Base-by-base conservation (phyloP, 2,329 filamentous ascomycete species). In the Paraphoma sp. region DNA sequence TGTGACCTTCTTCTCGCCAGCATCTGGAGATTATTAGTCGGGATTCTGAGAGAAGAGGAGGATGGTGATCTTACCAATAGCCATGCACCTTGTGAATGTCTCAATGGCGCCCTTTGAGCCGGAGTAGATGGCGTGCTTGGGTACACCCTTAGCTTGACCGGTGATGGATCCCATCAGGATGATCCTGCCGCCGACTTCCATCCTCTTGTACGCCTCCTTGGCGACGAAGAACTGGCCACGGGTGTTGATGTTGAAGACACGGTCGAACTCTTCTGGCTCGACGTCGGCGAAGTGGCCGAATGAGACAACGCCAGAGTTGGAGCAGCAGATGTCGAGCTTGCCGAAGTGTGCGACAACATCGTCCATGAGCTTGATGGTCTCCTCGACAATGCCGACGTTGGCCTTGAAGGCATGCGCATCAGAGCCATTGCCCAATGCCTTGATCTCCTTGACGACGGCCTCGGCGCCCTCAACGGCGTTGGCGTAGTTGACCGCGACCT, bases 241-340 rank as follows among this genome's bases (percentile, higher is more conserved):
- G 36, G 85, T 86, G 80, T 87, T 87, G 72, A 87, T 82, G 71
- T 79, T 80, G 74, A 87, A 86, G 54, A 87, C 84, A 40, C 81
- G 81, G 75, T 87, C 83, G 64, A 81, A 85, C 71, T 83, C 80
- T 72, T 83, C 83, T 72, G 82, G 81, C 45, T 79, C 80, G 45
- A 83, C 81, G 57, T 83, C 81, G 74, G 82, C 82, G 65, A 83
- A 73, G 73, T 83, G 81, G 56, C 81, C 81, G 71, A 83, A 83
- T 44, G 79, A 80, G 36, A 83, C 81, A 52, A 83, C 83, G 63
- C 83, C 88, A 45, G 84, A 86, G 82, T 90, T 90, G 71, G 86
- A 89, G 81, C 85, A 86, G 69, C 88, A 88, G 65, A 91, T 88
- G 78, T 90, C 82, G 70, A 91, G 82, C 75, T 86, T 83, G 75